phyloP scores from a whole-genome alignment of 139 green algal genomes.

The Pseudopediastrum boryanum region DNA sequence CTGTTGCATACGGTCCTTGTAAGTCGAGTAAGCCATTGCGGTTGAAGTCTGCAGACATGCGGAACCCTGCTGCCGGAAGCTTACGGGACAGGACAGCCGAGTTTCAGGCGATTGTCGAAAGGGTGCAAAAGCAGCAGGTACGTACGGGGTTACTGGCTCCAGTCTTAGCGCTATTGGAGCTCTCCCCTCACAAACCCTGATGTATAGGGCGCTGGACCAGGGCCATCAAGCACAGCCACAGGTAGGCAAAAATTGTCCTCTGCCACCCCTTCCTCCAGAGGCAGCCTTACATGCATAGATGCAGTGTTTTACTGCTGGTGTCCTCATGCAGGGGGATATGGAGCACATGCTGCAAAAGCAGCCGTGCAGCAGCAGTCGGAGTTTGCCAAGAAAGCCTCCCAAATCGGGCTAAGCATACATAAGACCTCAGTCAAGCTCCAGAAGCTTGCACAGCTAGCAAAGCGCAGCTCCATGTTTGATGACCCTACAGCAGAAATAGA shows the following conservation, averaged over 20 bases:
- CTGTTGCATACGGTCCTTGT: no score
- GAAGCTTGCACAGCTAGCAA: conserved; percentile 92
- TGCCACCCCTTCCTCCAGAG: not conserved
- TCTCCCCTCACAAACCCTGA: not conserved
- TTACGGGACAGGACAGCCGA: conserved; percentile 66
- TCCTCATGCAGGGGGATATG: not conserved
- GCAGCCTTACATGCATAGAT: not conserved
- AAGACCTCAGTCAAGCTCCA: conserved; percentile 92
- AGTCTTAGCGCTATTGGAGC: no score
- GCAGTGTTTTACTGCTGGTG: not conserved
- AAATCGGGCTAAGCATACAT: conserved; percentile 93
- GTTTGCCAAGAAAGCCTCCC: conserved; percentile 84
- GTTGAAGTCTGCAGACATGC: no score
- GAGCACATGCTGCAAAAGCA: not conserved
- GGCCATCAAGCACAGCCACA: not conserved
- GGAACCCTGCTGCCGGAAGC: not conserved
- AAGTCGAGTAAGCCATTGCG: no score
- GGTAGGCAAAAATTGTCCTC: not conserved
- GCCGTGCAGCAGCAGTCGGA: conserved; percentile 67
- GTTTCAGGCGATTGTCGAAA: conserved; percentile 57
- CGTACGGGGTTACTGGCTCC: no score
- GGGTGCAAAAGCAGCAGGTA: conserved; percentile 57
- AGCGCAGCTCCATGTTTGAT: conserved; percentile 97
- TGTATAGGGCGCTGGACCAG: not conserved
- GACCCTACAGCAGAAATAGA: conserved; percentile 93